Base-by-base conservation (phyloP, 352 stramenopile species). In the Phytophthora fragariaefolia region DNA sequence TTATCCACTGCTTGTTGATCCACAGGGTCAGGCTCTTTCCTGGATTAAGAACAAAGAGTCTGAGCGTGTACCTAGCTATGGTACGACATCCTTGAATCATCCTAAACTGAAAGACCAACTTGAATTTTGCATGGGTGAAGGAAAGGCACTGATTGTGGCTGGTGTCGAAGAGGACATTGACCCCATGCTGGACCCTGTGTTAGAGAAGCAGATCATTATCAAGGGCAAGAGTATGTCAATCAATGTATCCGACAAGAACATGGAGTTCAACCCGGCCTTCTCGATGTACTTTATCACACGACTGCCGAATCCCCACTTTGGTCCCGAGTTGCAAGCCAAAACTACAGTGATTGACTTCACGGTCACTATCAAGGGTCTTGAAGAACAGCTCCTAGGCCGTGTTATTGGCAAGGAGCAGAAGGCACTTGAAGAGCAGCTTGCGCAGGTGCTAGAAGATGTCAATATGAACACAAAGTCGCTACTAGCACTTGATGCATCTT, bases 281-380 rank as follows among this genome's bases (percentile, higher is more conserved):
- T 98, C 93, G 43, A 94, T 99, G 80, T 99, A 99, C 73, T 99
- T 99, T 63, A 99, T 99, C 66, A 99, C 97, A 4, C 83, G 97
- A 1, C 76, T 99, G 54, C 97, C 97, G 15, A 99, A 99, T 66
- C 98, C 98, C 38, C 97, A 97, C 72, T 99, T 99, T 49, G 96
- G 90, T 6, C 98, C 97, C 1, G 98, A 99, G 66, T 73, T 99
- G 20, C 97, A 99, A 77, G 97, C 97, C 5, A 99, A 99, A 76
- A 98, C 97, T 0, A 99, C 97, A 0, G 89, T 99, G 46, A 98
- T 99, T 43, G 97, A 99, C 84, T 99, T 99, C 66, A 99, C 97
- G 1, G 95, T 99, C 8, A 99, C 96, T 2, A 97, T 98, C 63
- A 98, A 98, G 58, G 96, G 96, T 54, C 80, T 99, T 0, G 95